Evolutionary conservation across 345 rosid genomes (phyloP), one percentile per base, ranked within the genome.

Genomic region (Excoecaria agallocha): DNA sequence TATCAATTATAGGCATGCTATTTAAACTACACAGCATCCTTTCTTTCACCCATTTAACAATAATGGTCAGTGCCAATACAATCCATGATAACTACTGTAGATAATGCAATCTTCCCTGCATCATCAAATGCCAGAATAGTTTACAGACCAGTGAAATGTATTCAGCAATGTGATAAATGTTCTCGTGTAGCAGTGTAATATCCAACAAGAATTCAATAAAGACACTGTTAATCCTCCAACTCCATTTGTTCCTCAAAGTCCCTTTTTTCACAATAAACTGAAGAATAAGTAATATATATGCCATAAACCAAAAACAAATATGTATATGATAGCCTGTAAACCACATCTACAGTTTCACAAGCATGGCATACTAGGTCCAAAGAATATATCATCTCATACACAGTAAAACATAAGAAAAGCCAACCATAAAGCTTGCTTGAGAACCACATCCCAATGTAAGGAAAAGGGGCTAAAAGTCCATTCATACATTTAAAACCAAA

Each of bases 1-100:
- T 60, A 25, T 71, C 59, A 74, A 70, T 61, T 78, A 54, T 25
- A 51, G 64, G 22, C 46, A 70, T 11, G 8, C n/a, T 45, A 58
- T 16, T 62, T 35, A 73, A 38, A 73, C 6, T 8, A 15, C 15
- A 43, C n/a, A 70, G 16, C 35, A 10, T 37, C 39, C 11, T 37
- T 70, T 43, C 16, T 43, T 20, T 70, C 4, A 1, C 30, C 52
- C 24, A 30, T 17, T 12, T 70, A 43, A 70, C 8, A 41, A 43
- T 17, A n/a, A 57, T 1, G 19, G 54, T 59, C 56, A 59, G 8
- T 12, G 12, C 56, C 49, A 22, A 1, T 4, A 60, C 5, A 17
- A 30, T 12, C n/a, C 46, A 35, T 35, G 25, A 68, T 16, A 20
- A 11, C 19, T 68, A 17, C 8, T 41, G 64, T 6, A 39, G 41